Evolutionary conservation across 805 yeast genomes (phyloP), one percentile per base, ranked within the genome.

Genomic region (Zygoascus biomembranicola): DNA sequence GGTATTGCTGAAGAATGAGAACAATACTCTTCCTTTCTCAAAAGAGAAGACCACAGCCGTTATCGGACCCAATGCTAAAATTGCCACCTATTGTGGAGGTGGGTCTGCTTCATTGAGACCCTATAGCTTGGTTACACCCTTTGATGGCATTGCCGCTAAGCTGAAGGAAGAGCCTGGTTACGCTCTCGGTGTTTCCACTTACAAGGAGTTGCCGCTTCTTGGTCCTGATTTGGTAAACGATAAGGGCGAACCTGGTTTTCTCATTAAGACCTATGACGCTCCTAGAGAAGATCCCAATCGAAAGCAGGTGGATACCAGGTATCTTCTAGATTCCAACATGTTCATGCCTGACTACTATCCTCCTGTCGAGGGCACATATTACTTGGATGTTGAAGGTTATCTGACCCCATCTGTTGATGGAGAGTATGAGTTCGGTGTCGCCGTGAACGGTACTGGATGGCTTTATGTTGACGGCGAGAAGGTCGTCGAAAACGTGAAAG

Each of bases 1-100:
- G 50, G 85, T 81, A 6, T 65, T 82, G 53, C 72, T 82, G 65
- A 80, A 80, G 62, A 81, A 81, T 61, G 79, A 79, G 18, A 59
- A 66, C 41, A 57, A 61, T 23, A 55, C 76, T 2, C 66, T 79
- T 54, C 86, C 86, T 1, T 68, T 82, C 50, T 61, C 69, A 43
- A 74, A 71, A 57, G 54, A 61, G 5, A 72, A 72, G 43, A 70
- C 61, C 5, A 69, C 74, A 32, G 78, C 79, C 2, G 76, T 82
- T 16, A 77, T 82, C 59, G 87, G 86, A 1, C 84, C 84, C 35
- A 79, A 77, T 57, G 84, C 81, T 23, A 76, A 72, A 56, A 65
- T 62, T 43, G 69, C 79, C 8, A 73, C 75, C 42, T 75, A 70
- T 55, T 75, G 80, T 20, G 85, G 86, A 53, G 86, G 86, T 57